Conservation (phyloP, 2,329 filamentous ascomycete genomes). For the Aureobasidium sp. region DNA sequence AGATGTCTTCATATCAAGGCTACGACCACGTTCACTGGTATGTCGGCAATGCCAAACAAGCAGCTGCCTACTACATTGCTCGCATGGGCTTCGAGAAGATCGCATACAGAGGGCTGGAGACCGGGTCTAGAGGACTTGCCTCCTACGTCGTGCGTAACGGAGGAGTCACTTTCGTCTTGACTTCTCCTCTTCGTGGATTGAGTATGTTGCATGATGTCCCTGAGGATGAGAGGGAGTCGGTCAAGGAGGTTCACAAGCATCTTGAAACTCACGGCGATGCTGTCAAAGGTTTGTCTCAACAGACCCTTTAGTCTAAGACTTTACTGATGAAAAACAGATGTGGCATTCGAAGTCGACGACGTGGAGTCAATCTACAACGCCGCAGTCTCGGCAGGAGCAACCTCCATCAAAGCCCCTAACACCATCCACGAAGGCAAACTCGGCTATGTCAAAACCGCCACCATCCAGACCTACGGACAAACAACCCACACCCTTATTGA, state of each 20-base stretch:
- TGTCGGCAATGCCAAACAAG: conserved; percentile 94
- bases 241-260: conserved; percentile 73
- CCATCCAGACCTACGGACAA: conserved; percentile 88
- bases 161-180: conserved; percentile 73
- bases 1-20: conserved; percentile 54
- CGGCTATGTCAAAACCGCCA: conserved; percentile 65
- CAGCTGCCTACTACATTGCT: conserved; percentile 78
- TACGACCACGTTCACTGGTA: conserved; percentile 96
- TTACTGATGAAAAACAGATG: conserved; percentile 46
- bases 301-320: neutral
- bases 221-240: conserved; percentile 55
- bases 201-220: conserved; percentile 22
- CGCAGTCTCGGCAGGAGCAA: conserved; percentile 60
- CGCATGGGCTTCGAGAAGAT: conserved; percentile 79
- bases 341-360: conserved; percentile 89
- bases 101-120: conserved; percentile 84
- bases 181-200: conserved; percentile 62
- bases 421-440: conserved; percentile 53
- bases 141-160: conserved; percentile 79
- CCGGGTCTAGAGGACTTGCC: conserved; percentile 70
- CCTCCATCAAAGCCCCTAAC: conserved; percentile 56
- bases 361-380: conserved; percentile 71
- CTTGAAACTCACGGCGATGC: conserved; percentile 85
- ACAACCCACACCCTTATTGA: conserved; percentile 90
- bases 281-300: conserved; percentile 53